Percentiles rank a stretch among this genome's conserved stretches.
Evolutionary conservation across 306 rosid genomes (phyloP).

Genomic region (Rosa multiflora): DNA sequence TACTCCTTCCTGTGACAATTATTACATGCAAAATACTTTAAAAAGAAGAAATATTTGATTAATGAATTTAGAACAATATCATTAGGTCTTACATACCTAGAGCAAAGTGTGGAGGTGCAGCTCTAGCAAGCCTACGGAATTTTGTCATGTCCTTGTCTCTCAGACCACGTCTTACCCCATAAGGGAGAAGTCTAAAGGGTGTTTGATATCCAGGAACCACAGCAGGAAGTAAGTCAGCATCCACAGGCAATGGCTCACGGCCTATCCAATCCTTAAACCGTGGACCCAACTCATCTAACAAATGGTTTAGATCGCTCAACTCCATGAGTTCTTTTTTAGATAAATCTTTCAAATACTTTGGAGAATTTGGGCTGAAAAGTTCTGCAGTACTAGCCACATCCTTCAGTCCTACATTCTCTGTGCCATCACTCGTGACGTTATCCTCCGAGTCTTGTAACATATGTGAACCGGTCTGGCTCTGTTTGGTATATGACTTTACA

Average conservation of each 20-base stretch:
- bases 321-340: conserved; percentile 56
- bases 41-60: conserved; percentile 4
- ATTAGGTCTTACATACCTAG: conserved; percentile 55
- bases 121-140: conserved; percentile 75
- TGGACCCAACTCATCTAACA: conserved; percentile 89
- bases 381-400: conserved; percentile 31
- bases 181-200: conserved; percentile 80
- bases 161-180: conserved; percentile 57
- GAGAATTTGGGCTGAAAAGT: conserved; percentile 30
- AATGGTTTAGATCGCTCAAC: conserved; percentile 56
- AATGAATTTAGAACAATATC: conserved; percentile 28
- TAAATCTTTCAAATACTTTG: conserved; percentile 49
- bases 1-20: conserved; percentile 67
- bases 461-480: conserved; percentile 27
- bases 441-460: conserved; percentile 19
- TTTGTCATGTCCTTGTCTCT: conserved; percentile 61
- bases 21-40: conserved; percentile 17
- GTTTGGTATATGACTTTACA: conserved; percentile 44
- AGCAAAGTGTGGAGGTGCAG: conserved; percentile 86
- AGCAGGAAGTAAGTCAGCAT: conserved; percentile 80
- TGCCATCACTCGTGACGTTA: conserved; percentile 26
- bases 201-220: conserved; percentile 64
- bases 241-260: conserved; percentile 88
- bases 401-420: conserved; percentile 11
- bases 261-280: conserved; percentile 87